Conservation (phyloP, 2,329 filamentous ascomycete species). For the Colletotrichum theobromicola region DNA sequence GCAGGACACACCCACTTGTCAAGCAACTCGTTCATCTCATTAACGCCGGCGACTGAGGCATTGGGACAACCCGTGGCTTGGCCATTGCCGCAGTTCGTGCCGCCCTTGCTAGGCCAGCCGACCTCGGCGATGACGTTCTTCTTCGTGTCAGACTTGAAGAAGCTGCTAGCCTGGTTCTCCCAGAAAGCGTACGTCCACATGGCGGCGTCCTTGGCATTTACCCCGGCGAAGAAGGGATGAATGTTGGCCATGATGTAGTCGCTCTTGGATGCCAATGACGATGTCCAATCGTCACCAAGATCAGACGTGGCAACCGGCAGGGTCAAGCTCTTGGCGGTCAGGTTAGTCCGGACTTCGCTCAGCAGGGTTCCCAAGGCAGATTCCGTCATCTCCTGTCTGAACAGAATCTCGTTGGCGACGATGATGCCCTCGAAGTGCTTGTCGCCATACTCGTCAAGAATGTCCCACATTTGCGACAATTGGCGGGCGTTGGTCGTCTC, state of each 20-base stretch:
- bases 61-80: conserved; percentile 55
- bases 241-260: conserved; percentile 97
- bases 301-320: conserved; percentile 88
- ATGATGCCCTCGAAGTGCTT: conserved; percentile 83
- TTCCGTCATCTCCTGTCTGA: conserved; percentile 76
- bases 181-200: conserved; percentile 87
- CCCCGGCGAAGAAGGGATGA: conserved; percentile 92
- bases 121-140: conserved; percentile 89
- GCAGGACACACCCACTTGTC: conserved; percentile 83
- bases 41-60: conserved; percentile 78
- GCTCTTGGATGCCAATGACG: conserved; percentile 69
- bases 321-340: conserved; percentile 66
- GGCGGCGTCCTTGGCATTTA: conserved; percentile 70
- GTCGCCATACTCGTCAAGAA: conserved; percentile 72
- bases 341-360: conserved; percentile 70
- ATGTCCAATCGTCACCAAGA: conserved; percentile 86
- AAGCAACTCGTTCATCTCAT: conserved; percentile 87
- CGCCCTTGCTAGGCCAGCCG: conserved; percentile 87
- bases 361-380: conserved; percentile 69
- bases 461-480: conserved; percentile 81
- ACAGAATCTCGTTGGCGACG: conserved; percentile 79
- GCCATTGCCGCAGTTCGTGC: conserved; percentile 52
- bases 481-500: conserved; percentile 84
- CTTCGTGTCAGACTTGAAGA: conserved; percentile 66
- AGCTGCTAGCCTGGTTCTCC: conserved; percentile 67